Conservation (phyloP, 768 basidiomycete genomes). For the Lactarius vividus region DNA sequence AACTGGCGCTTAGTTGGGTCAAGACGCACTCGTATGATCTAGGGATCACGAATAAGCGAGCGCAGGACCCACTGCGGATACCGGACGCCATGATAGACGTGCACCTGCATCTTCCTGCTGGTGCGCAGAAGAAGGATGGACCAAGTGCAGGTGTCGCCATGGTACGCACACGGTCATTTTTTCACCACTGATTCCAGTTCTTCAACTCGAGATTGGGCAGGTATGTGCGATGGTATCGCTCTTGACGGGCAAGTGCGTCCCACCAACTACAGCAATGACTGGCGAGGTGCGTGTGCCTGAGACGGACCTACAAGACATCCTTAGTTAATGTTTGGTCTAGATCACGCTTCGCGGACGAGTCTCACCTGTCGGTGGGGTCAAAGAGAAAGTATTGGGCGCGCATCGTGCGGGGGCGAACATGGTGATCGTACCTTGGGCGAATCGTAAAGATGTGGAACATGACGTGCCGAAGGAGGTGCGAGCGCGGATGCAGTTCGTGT, state of each 20-base stretch:
- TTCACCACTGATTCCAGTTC: background rate
- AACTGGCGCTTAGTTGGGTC: constrained; percentile 90
- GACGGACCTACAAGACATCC: background rate
- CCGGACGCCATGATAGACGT: constrained; percentile 68
- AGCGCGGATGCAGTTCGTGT: constrained; percentile 76
- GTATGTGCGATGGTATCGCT: constrained; percentile 86
- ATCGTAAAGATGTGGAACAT: constrained; percentile 83
- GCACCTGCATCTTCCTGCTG: constrained; percentile 85
- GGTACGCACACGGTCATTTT: constrained; percentile 41
- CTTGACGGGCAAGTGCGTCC: constrained; percentile 70
- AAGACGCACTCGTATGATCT: constrained; percentile 80
- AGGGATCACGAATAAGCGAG: constrained; percentile 65
- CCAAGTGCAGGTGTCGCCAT: constrained; percentile 90
- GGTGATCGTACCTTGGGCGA: constrained; percentile 81
- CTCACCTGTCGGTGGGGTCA: constrained; percentile 85
- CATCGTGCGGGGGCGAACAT: constrained; percentile 83
- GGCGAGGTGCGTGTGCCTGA: constrained; percentile 57
- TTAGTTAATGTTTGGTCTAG: constrained; percentile 33
- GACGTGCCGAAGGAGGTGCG: constrained; percentile 75
- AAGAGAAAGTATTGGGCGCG: constrained; percentile 88
- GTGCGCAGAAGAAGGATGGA: constrained; percentile 92
- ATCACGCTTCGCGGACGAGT: constrained; percentile 83
- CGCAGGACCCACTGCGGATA: constrained; percentile 72
- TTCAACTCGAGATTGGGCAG: constrained; percentile 34
- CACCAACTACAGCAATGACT: constrained; percentile 79